Evolutionary conservation across 805 yeast genomes (phyloP).

Genomic region (Candida sakaeoensis): DNA sequence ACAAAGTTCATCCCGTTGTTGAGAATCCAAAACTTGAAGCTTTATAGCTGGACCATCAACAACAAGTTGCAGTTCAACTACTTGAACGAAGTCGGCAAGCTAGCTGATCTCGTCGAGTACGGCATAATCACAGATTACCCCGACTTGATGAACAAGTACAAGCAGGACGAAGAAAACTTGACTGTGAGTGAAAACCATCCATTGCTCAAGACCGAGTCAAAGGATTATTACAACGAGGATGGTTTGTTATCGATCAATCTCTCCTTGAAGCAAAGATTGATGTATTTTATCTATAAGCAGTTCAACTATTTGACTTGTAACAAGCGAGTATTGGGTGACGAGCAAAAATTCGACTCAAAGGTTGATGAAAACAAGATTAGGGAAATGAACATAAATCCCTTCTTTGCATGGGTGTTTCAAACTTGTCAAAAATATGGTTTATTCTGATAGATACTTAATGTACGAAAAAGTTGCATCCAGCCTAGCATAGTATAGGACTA

Average conservation of each 20-base stretch:
- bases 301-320: slow-evolving; percentile 12
- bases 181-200: background rate
- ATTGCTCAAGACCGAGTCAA: background rate
- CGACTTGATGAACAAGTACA: slow-evolving; percentile 23
- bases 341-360: slow-evolving; percentile 15
- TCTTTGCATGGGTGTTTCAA: slow-evolving; percentile 18
- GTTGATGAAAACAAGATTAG: slow-evolving; percentile 19
- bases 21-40: slow-evolving; percentile 26
- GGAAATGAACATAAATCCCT: slow-evolving; percentile 11
- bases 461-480: too few species aligned
- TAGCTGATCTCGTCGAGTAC: slow-evolving; percentile 23
- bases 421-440: slow-evolving; percentile 23
- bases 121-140: slow-evolving; percentile 39
- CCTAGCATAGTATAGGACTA: too few species aligned
- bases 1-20: slow-evolving; percentile 35
- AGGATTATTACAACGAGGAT: slow-evolving; percentile 7
- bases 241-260: slow-evolving; percentile 10
- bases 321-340: slow-evolving; percentile 15
- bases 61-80: slow-evolving; percentile 32
- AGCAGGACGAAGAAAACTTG: slow-evolving; percentile 6
- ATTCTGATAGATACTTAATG: slow-evolving; percentile 14
- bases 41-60: slow-evolving; percentile 41
- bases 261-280: slow-evolving; percentile 14
- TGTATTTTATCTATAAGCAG: slow-evolving; percentile 11
- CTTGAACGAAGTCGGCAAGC: slow-evolving; percentile 22